Conservation (phyloP, 176 grass and related monocot species). For the Triticum urartu region DNA sequence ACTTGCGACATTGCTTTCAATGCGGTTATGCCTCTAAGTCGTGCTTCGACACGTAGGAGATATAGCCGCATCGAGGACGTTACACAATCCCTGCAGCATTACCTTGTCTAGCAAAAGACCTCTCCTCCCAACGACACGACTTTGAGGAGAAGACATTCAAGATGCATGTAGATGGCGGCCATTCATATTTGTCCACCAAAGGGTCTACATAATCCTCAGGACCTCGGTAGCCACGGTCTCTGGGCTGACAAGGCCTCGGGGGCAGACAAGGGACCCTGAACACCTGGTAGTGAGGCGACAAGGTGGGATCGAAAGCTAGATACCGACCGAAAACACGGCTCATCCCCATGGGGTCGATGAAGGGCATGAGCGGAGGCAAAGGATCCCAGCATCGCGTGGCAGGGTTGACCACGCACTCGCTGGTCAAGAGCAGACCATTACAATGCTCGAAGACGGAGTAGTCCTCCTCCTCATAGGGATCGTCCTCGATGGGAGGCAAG, state of each 20-base stretch:
- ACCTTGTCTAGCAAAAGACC: neutral
- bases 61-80: too few relatives aligned
- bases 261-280: neutral
- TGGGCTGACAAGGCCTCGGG: neutral
- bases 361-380: neutral
- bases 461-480: neutral
- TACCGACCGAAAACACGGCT: neutral
- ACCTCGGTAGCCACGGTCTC: neutral
- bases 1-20: too few relatives aligned
- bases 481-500: neutral
- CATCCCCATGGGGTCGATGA: neutral
- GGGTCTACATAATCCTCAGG: neutral
- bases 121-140: neutral
- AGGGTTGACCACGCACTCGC: neutral
- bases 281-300: neutral
- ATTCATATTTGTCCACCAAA: neutral
- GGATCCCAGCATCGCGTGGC: neutral
- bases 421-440: neutral
- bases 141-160: neutral
- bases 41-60: too few relatives aligned
- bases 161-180: neutral
- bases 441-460: neutral
- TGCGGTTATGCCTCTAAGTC: too few relatives aligned
- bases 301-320: neutral
- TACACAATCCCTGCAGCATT: neutral